Evolutionary conservation across 805 yeast species (phyloP), one percentile per base, ranked within the genome.

Genomic region (Candida manassasensis): DNA sequence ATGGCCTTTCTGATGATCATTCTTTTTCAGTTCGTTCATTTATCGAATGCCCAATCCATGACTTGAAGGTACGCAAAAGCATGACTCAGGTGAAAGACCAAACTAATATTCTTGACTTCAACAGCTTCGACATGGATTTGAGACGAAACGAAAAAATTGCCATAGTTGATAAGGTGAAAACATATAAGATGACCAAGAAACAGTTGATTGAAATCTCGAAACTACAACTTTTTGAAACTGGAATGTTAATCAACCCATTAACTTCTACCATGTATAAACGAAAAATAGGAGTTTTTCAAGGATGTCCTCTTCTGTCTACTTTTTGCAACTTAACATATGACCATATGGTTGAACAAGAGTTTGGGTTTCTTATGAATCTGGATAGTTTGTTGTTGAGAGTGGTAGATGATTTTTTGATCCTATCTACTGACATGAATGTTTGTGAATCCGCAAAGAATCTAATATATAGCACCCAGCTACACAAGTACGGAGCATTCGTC

Each of bases 401-500:
- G 14, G 95, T 87, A 0, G 97, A 89, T 57, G 97, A 89, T 53
- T 89, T 89, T 48, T 52, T 89, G 18, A 64, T 86, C n/a, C 57
- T 89, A 0, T 71, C 93, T 0, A 63, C 77, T 0, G 51, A 65
- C 22, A 18, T 46, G 8, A 34, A 39, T 2, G 45, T 42, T 3
- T 57, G 59, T 34, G 28, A 48, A 4, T 26, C 34, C 15, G 56
- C 54, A 6, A 35, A 42, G 24, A 37, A 29, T 1, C 35, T 51
- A 1, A 48, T 58, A 1, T 34, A 43, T 4, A 51, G 61, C 8
- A 27, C 37, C 1, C 39, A 27, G 4, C 50, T 61, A n/a, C 44
- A 47, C 21, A 28, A 36, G 1, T 57, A 53, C 39, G 71, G 71
- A 1, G 71, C 69, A 1, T 50, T 43, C 33, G 49, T 63, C 3